Evolutionary conservation across 352 stramenopile genomes (phyloP).

Genomic region (Lagenidium giganteum): DNA sequence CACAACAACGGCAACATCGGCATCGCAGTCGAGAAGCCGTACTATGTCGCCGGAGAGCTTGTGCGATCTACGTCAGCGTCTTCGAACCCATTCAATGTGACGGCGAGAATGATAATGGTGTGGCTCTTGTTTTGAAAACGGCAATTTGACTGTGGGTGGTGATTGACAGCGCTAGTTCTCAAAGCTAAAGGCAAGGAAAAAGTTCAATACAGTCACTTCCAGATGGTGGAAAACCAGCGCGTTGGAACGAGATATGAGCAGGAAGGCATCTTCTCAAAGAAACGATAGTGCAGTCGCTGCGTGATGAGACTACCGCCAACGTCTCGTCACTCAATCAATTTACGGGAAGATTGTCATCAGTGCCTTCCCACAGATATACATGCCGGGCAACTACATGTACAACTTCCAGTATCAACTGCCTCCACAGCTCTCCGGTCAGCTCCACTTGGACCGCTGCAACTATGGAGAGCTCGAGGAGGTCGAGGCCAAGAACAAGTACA

Average conservation of each 20-base stretch:
- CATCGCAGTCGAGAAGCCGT: constrained; percentile 34
- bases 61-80: constrained; percentile 43
- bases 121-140: background rate
- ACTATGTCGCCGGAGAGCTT: constrained; percentile 50
- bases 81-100: constrained; percentile 43
- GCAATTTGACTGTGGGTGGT: background rate
- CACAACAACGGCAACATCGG: constrained; percentile 47
- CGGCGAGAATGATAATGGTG: constrained; percentile 15
- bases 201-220: constrained; percentile 36
- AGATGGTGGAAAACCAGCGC: constrained; percentile 3
- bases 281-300: constrained; percentile 10
- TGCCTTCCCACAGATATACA: constrained; percentile 6
- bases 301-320: background rate
- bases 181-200: constrained; percentile 58
- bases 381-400: constrained; percentile 22
- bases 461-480: constrained; percentile 6
- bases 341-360: constrained; percentile 2
- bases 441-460: constrained; percentile 13
- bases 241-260: constrained; percentile 3
- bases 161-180: constrained; percentile 40
- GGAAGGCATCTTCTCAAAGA: no score
- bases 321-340: background rate
- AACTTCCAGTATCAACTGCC: constrained; percentile 26
- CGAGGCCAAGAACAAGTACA: constrained; percentile 24
- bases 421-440: constrained; percentile 18